Conservation (phyloP, 345 rosid species). For the Camelina hispida region DNA sequence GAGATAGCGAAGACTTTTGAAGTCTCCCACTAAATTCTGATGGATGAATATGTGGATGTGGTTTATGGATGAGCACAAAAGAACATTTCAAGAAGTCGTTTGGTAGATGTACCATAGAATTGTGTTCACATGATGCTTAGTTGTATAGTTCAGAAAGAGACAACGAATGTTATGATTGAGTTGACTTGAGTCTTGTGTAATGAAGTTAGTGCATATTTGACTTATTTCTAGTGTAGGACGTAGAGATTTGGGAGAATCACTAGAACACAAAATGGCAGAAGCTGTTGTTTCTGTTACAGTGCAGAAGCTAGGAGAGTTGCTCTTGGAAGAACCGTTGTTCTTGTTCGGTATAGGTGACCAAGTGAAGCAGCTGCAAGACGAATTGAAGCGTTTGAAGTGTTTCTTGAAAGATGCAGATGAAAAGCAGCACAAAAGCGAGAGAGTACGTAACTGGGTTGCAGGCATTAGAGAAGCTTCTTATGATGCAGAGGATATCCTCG, state of each 20-base stretch:
- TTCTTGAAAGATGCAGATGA: constrained; percentile 49
- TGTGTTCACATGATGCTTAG: constrained; percentile 28
- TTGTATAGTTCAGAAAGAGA: constrained; percentile 30
- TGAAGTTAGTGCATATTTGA: constrained; percentile 19
- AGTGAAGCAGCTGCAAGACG: constrained; percentile 42
- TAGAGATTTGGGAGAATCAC: constrained; percentile 1
- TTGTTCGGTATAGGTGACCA: constrained; percentile 35
- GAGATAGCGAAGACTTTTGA: constrained; percentile 34
- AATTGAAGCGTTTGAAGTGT: constrained; percentile 45
- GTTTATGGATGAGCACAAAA: constrained; percentile 28
- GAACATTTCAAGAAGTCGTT: constrained; percentile 10
- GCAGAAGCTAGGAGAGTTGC: constrained; percentile 40
- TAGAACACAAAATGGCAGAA: constrained; percentile 43
- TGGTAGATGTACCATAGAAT: constrained; percentile 18
- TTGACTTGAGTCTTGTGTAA: constrained; percentile 24
- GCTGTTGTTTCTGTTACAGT: constrained; percentile 42
- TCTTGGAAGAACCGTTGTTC: constrained; percentile 32
- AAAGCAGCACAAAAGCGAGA: constrained; percentile 41
- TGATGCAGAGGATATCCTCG: constrained; percentile 48
- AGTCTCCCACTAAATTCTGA: constrained; percentile 31
- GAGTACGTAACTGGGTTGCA: constrained; percentile 46
- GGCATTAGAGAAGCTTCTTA: constrained; percentile 46
- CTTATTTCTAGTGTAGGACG: constrained; percentile 9
- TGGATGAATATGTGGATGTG: constrained; percentile 35
- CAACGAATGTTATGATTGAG: neutral